Evolutionary conservation across 164 flowering plant species (phyloP).

Genomic region (Umbilicus rupestris): DNA sequence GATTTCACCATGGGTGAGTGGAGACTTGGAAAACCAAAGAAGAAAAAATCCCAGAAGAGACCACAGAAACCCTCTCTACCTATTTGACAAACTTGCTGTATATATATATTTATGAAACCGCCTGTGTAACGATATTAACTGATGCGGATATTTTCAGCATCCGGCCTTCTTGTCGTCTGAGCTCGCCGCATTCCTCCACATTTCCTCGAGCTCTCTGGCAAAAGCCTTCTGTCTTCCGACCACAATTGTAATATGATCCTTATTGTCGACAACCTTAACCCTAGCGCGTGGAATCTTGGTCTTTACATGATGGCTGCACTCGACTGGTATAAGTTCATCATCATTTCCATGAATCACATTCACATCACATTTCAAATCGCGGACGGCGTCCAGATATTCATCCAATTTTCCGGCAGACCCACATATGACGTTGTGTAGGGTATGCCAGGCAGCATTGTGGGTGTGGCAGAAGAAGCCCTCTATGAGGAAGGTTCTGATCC

Average conservation of each 20-base stretch:
- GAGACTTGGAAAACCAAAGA: constrained; percentile 1
- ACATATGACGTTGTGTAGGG: constrained; percentile 90
- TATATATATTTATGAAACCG: background rate
- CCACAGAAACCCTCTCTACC: background rate
- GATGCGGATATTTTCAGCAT: background rate
- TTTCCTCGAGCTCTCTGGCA: constrained; percentile 81
- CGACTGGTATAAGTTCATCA: constrained; percentile 74
- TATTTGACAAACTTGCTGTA: background rate
- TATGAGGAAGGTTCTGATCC: constrained; percentile 54
- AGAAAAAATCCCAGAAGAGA: background rate
- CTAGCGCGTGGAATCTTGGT: constrained; percentile 54
- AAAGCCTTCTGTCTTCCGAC: constrained; percentile 79
- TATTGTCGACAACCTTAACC: constrained; percentile 55
- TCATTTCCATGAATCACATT: constrained; percentile 65
- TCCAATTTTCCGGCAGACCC: constrained; percentile 74
- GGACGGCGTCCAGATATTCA: constrained; percentile 48
- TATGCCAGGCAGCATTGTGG: constrained; percentile 96
- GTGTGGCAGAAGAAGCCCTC: constrained; percentile 86
- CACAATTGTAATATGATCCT: constrained; percentile 86
- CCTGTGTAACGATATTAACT: too few species aligned
- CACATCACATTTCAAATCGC: constrained; percentile 46
- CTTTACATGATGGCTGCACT: constrained; percentile 66
- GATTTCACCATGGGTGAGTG: background rate
- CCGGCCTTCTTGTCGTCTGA: background rate
- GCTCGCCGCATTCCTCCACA: constrained; percentile 54